Evolutionary conservation across 441 rosid genomes (phyloP), one percentile per base, ranked within the genome.

Genomic region (Populus hybrid): DNA sequence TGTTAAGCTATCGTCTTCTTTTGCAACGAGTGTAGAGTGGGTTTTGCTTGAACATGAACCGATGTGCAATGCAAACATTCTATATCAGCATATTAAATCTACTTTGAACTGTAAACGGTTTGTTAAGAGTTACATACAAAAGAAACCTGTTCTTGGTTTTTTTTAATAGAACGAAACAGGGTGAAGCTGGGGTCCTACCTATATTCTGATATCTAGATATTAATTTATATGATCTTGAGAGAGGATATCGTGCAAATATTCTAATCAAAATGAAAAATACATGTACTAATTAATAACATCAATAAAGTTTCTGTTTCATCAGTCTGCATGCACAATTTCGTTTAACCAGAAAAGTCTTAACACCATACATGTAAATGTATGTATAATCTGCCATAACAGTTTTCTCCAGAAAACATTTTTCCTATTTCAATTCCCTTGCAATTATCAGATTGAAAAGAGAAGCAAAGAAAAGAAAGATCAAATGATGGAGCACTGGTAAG

Each of bases 111-210:
- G 5, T 3, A 4, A 30, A 30, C 32, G 32, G 32, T 30, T 30
- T 30, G 32, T 30, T 30, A 30, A 30, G 3, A 30, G 32, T 30
- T 30, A 30, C 32, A 0, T 30, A 3, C 32, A 30, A 30, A 30
- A 30, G 32, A 3, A 30, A 30, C 32, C 32, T 30, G 32, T 30
- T 95, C 32, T 30, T 30, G 4, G 38, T 53, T 53, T 16, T 50
- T 53, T 16, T 18, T n/a, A n/a, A 53, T 16, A 18, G 2, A 53
- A 53, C 61, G 6, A 53, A 53, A 0, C 61, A 53, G 61, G 6
- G 21, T 16, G 61, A 53, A 35, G 61, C n/a, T 53, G 61, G 21
- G 61, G 61, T 53, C 21, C 61, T 16, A 53, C 21, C 61, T 53
- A 1, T 53, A 53, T 53, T 53, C 21, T 53, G 61, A 53, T 53